Base-by-base conservation (phyloP, 345 rosid genomes). In the Schrenkiella parvula region DNA sequence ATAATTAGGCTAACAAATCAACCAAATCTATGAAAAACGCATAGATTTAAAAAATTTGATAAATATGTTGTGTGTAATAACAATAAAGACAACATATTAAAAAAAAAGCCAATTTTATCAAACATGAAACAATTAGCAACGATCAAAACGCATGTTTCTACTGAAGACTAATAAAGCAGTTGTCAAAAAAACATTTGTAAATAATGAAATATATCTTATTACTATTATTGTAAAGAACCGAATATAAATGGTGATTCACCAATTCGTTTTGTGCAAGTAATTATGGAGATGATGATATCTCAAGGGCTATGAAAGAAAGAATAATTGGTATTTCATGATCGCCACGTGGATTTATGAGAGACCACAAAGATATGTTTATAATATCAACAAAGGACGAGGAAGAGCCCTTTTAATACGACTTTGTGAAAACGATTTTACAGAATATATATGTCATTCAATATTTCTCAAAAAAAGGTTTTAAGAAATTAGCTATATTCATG, bases 231-330 rank as follows among this genome's bases (percentile, higher is more conserved):
- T 47, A 19, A 9, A 22, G 8, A 5, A 50, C n/a, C 31, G 31
- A 23, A 50, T 47, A 50, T 4, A 23, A 25, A 13, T 3, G n/a
- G 18, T 38, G 68, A 62, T n/a, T 14, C 23, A 39, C 23, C 32
- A 72, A 63, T 51, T 62, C 18, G 34, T 39, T 72, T 55, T 42
- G 54, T 72, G 70, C 70, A 72, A 72, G 76, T 61, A 52, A 70
- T 14, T 59, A 9, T 17, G 59, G 41, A 4, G 59, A 25, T 59
- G 21, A 25, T 59, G 21, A 59, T 59, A 12, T 59, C 48, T 37
- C 51, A 11, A 60, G 15, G 58, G 50, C 15, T 47, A 47, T n/a
- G 59, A 35, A 59, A 59, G n/a, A 46, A 6, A 59, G 38, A 60
- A 35, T 38, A 22, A 52, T 10, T 62, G 35, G 12, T 38, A 31